Percentiles rank a stretch among this genome's conserved stretches.
Conservation (phyloP, 2,329 filamentous ascomycete species). For the Trichoderma cornu-damae region DNA sequence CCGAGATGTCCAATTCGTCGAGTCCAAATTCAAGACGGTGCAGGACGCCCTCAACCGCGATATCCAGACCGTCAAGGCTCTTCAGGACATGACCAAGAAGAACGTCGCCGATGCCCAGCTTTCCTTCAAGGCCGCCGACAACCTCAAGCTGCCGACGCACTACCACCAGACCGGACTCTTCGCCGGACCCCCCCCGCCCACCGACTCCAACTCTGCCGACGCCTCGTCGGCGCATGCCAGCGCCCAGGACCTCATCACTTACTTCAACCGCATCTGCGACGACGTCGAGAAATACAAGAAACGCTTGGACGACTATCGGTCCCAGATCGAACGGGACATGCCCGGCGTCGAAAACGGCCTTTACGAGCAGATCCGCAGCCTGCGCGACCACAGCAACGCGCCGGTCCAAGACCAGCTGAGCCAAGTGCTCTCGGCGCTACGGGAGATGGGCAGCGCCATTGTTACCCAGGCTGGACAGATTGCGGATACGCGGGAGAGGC, state of each 20-base stretch:
- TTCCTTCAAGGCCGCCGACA: constrained; percentile 68
- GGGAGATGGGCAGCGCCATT: constrained; percentile 39
- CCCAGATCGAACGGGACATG: constrained; percentile 45
- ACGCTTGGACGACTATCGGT: constrained; percentile 41
- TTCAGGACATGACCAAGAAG: constrained; percentile 55
- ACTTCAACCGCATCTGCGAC: constrained; percentile 42
- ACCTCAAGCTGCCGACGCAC: constrained; percentile 62
- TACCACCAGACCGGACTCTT: constrained; percentile 47
- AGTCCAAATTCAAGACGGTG: constrained; percentile 44
- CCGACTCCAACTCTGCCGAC: constrained; percentile 29
- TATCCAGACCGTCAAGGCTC: constrained; percentile 56
- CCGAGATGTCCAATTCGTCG: constrained; percentile 45
- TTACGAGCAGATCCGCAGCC: constrained; percentile 39
- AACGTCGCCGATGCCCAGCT: constrained; percentile 67
- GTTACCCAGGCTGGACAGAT: constrained; percentile 40
- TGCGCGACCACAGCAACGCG: constrained; percentile 32
- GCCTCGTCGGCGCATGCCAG: constrained; percentile 35
- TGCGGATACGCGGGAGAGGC: constrained; percentile 39
- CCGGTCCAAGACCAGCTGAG: constrained; percentile 37
- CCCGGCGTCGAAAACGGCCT: constrained; percentile 44
- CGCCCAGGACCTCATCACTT: constrained; percentile 41
- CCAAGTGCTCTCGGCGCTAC: constrained; percentile 36
- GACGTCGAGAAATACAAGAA: constrained; percentile 41
- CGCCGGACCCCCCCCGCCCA: constrained; percentile 30
- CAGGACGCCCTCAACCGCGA: constrained; percentile 49